Percentiles rank a stretch among this genome's conserved stretches.
Conservation (phyloP, 2,329 filamentous ascomycete genomes). For the Cladosporium sp. region DNA sequence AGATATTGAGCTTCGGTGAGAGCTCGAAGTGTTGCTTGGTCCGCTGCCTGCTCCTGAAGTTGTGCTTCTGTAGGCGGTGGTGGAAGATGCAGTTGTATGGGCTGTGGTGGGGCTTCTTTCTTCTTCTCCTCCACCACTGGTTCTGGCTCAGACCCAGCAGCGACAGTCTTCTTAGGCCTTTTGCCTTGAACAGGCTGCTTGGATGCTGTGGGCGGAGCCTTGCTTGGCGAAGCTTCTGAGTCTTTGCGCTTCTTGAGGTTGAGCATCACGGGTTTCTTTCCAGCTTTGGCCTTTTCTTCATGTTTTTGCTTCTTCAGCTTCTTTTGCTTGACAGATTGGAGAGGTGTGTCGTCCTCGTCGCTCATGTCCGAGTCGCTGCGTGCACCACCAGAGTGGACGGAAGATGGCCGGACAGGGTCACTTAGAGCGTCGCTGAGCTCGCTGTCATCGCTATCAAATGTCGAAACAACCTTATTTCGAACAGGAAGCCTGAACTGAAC, state of each 20-base stretch:
- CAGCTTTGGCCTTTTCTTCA: slow-evolving; percentile 17
- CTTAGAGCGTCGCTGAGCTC: slow-evolving; percentile 8
- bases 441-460: slow-evolving; percentile 13
- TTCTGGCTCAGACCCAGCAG: not conserved
- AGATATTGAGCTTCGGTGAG: not conserved
- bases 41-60: not conserved
- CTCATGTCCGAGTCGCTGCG: slow-evolving; percentile 38
- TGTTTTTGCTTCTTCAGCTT: slow-evolving; percentile 30
- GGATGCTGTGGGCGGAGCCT: not conserved
- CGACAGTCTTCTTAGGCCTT: slow-evolving; percentile 15
- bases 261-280: slow-evolving; percentile 14
- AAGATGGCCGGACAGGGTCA: slow-evolving; percentile 33
- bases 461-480: slow-evolving; percentile 44
- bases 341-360: slow-evolving; percentile 45
- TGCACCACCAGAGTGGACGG: slow-evolving; percentile 48
- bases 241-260: slow-evolving; percentile 13
- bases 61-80: slow-evolving; percentile 6
- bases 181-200: slow-evolving; percentile 13
- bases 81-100: slow-evolving; percentile 9
- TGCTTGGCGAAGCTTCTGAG: slow-evolving; percentile 1
- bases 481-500: slow-evolving; percentile 67
- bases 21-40: not conserved
- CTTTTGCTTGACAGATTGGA: slow-evolving; percentile 18
- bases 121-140: slow-evolving; percentile 5
- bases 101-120: not conserved